Base-by-base conservation (phyloP, 176 grass and related monocot species). In the Musa beccarii region DNA sequence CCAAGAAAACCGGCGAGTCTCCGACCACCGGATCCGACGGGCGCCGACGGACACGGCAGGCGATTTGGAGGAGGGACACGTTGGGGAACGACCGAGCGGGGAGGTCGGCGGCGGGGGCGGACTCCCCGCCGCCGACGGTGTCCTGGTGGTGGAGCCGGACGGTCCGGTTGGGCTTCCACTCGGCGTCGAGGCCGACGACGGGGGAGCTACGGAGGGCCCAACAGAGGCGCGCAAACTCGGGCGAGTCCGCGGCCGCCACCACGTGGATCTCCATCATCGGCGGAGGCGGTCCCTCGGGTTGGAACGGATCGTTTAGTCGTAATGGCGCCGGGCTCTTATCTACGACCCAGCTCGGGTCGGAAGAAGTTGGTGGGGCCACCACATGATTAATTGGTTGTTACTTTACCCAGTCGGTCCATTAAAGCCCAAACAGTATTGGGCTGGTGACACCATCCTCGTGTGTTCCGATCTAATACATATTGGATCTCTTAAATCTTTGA, bases 151-250 rank as follows among this genome's bases (percentile, higher is more conserved):
- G 56, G 1, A 49, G 69, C 28, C 54, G 49, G 68, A 15, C 25
- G 49, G 84, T 84, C 65, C 84, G 83, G n/a, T 75, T 84, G 59
- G 95, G 90, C 77, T 99, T 99, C 95, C 95, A 94, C 69, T 99
- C 95, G 9, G 90, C 95, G 80, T 99, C 95, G 51, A 99, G 89
- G 69, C 83, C 78, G 65, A 99, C 84, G 26, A 89, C 22, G 68
- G 78, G 66, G 59, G 88, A 81, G 23, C 43, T 13, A 2, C 69
- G 65, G 54, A 99, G 86, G 69, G 86, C 82, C 3, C 28, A 84
- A 22, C 80, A 69, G 61, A 99, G 82, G 28, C 77, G 74, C 5
- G 79, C 59, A 26, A 89, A 81, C 69, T 87, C 88, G 51, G 76
- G 71, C 65, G 87, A 89, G 66, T 77, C 49, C 20, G 61, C n/a